Evolutionary conservation across 805 yeast genomes (phyloP), one percentile per base, ranked within the genome.

Genomic region (Kuraishia borneana): DNA sequence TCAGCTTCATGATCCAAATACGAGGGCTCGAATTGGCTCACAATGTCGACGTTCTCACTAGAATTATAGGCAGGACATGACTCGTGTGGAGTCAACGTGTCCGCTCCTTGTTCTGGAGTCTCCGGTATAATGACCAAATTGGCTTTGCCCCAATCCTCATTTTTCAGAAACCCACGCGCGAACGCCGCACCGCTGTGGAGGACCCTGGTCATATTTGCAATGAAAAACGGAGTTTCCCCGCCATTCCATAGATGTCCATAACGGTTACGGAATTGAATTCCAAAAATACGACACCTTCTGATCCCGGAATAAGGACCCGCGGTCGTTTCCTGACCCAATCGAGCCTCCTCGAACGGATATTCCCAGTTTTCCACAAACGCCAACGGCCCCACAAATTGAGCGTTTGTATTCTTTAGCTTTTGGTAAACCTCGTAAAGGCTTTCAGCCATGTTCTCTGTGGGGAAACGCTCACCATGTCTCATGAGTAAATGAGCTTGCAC

Each of bases 391-490:
- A 51, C 53, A 42, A 60, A 58, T 0, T 57, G 43, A 16, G 50
- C 50, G 2, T 57, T 54, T 7, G 68, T 53, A 16, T 43, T 42
- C 28, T 48, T 50, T 44, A 75, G 55, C 37, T 60, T 60, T 4
- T 50, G 43, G 18, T 50, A 48, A 4, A 54, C 36, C 1, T 37
- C 36, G 9, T 43, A 38, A 13, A 52, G 42, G 18, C 50, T 56
- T 7, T 33, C 18, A 1, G 45, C 52, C 3, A 63, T 57, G n/a
- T 60, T 56, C 3, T 44, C 51, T 3, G 81, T 68, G 3, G 84
- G 85, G 47, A 63, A 81, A 42, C 94, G 61, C 52, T 83, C 92
- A 16, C 89, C 94, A 48, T 84, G 94, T 47, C 95, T 68, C 43
- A 76, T 74, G 34, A 80, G 56, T 17, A 81, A 55, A 43, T 79